Percentiles rank a stretch among this genome's conserved stretches.
phyloP scores from a whole-genome alignment of 2,329 filamentous ascomycete genomes.

The Ophiostoma pallidulum region DNA sequence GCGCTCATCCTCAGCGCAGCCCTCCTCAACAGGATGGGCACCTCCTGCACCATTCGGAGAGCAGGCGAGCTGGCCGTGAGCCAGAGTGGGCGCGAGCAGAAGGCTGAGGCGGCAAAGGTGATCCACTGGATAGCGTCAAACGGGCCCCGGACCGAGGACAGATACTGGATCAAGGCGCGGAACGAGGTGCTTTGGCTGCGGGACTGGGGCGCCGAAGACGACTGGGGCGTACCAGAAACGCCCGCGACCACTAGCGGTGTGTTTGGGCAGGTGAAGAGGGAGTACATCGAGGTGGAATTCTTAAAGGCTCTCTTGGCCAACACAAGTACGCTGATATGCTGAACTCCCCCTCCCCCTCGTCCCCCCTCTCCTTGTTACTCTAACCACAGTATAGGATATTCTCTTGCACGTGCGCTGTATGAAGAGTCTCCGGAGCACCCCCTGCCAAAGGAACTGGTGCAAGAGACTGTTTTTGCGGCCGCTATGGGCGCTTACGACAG shows the following conservation, averaged over 20 bases:
- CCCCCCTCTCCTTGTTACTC: background rate
- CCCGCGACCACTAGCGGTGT: constrained; percentile 34
- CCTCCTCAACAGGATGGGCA: constrained; percentile 42
- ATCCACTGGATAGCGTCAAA: constrained; percentile 42
- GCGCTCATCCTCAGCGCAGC: constrained; percentile 54
- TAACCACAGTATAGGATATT: constrained; percentile 38
- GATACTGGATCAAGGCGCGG: constrained; percentile 52
- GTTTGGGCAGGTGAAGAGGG: constrained; percentile 49
- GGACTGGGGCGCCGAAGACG: constrained; percentile 54
- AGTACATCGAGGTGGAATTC: constrained; percentile 60
- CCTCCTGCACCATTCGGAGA: constrained; percentile 40
- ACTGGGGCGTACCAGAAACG: constrained; percentile 16
- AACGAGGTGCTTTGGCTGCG: constrained; percentile 64
- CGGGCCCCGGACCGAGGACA: constrained; percentile 50
- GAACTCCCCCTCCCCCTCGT: background rate
- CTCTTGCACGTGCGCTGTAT: constrained; percentile 53
- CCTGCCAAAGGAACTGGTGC: constrained; percentile 41
- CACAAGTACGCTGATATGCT: constrained; percentile 43
- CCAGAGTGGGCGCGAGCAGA: constrained; percentile 55
- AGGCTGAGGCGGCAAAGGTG: constrained; percentile 47
- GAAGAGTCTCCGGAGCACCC: constrained; percentile 41
- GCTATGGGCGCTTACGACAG: constrained; percentile 69
- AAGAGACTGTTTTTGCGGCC: constrained; percentile 51
- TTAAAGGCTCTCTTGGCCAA: constrained; percentile 57
- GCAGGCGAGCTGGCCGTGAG: constrained; percentile 56